Percentiles rank a stretch among this genome's conserved stretches.
Evolutionary conservation across 2,329 filamentous ascomycete species (phyloP).

Genomic region (Pseudogymnoascus sp.): DNA sequence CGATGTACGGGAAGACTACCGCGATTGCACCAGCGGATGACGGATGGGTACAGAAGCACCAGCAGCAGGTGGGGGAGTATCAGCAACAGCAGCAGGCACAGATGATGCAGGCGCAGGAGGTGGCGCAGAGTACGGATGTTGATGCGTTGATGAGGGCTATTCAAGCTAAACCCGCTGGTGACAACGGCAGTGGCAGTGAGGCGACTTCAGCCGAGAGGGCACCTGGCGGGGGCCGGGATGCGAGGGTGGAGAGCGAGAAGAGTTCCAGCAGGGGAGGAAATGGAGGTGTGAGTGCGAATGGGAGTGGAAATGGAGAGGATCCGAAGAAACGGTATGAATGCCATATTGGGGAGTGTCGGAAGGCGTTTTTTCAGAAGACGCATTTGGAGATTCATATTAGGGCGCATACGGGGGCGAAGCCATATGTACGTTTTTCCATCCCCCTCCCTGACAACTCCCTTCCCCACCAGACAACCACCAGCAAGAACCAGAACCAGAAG

Average conservation of each 20-base stretch:
- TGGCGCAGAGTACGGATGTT: slow-evolving; percentile 70
- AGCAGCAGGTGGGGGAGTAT: background rate
- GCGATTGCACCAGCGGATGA: slow-evolving; percentile 10
- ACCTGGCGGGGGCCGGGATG: too few species aligned
- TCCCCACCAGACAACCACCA: background rate
- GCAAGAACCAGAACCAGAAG: background rate
- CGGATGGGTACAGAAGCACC: slow-evolving; percentile 1
- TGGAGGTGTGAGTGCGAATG: background rate
- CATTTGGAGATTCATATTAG: slow-evolving; percentile 85
- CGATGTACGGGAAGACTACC: slow-evolving; percentile 5
- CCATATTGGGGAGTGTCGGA: slow-evolving; percentile 63
- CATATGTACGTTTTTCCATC: slow-evolving; percentile 58
- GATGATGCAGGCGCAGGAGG: slow-evolving; percentile 30
- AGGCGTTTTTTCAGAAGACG: slow-evolving; percentile 84
- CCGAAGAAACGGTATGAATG: slow-evolving; percentile 56
- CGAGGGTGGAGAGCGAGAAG: slow-evolving; percentile 19
- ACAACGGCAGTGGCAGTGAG: too few species aligned
- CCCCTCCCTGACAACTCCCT: background rate
- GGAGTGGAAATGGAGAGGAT: background rate
- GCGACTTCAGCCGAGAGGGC: slow-evolving; percentile 10
- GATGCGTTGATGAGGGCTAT: slow-evolving; percentile 86
- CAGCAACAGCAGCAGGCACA: background rate
- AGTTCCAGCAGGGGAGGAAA: slow-evolving; percentile 16
- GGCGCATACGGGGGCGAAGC: slow-evolving; percentile 82
- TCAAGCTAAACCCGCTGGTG: slow-evolving; percentile 49